phyloP scores from a whole-genome alignment of 1,139 yeast genomes.

The Candida sanyaensis region DNA sequence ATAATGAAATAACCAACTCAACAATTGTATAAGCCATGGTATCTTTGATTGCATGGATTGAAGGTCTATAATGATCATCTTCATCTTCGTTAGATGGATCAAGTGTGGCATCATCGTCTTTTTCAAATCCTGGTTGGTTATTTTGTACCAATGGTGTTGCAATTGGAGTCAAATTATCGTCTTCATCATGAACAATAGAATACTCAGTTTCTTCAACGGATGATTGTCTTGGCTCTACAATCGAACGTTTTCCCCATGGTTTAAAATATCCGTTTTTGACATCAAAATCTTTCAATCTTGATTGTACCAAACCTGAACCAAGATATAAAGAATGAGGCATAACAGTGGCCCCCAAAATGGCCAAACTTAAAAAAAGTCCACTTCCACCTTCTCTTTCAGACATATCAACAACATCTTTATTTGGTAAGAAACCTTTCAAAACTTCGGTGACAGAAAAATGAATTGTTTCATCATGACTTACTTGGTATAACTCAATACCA shows the following conservation, averaged over 20 bases:
- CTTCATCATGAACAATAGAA: slow-evolving; percentile 7
- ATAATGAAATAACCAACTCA: slow-evolving; percentile 65
- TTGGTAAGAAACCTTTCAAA: slow-evolving; percentile 77
- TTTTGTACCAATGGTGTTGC: slow-evolving; percentile 11
- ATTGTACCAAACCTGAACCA: slow-evolving; percentile 92
- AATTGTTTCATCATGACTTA: slow-evolving; percentile 51
- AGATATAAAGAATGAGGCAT: slow-evolving; percentile 95
- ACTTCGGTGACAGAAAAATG: slow-evolving; percentile 58
- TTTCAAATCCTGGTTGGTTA: slow-evolving; percentile 17
- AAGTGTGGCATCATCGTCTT: slow-evolving; percentile 29
- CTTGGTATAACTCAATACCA: slow-evolving; percentile 72
- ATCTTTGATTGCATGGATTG: slow-evolving; percentile 64
- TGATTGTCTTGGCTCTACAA: slow-evolving; percentile 4
- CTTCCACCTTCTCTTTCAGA: slow-evolving; percentile 60
- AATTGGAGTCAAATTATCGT: slow-evolving; percentile 12
- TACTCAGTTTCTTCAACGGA: background rate
- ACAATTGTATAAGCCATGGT: slow-evolving; percentile 66
- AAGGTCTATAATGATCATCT: slow-evolving; percentile 56
- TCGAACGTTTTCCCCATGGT: slow-evolving; percentile 17
- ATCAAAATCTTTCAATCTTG: slow-evolving; percentile 83
- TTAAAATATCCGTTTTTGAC: slow-evolving; percentile 56
- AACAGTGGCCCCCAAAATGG: slow-evolving; percentile 94
- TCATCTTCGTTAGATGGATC: slow-evolving; percentile 19
- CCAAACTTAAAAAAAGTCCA: slow-evolving; percentile 84
- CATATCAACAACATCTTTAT: slow-evolving; percentile 59